Percentiles rank a stretch among this genome's conserved stretches.
phyloP scores from a whole-genome alignment of 306 rosid genomes.

The Ceratonia siliqua region DNA sequence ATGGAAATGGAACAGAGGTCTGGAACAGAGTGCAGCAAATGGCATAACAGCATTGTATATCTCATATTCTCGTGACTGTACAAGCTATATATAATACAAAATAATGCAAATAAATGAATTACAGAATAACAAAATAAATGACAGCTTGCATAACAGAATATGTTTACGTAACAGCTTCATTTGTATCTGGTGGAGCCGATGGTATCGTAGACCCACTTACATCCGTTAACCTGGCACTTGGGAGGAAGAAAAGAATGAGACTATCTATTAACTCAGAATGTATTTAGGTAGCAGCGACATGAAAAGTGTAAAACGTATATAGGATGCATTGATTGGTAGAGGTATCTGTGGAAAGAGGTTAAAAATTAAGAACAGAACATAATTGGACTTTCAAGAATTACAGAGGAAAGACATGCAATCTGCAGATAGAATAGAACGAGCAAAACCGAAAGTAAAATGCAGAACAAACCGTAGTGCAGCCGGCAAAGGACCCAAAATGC shows the following conservation, averaged over 20 bases:
- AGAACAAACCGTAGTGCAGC: constrained; percentile 77
- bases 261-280: too few relatives aligned
- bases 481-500: constrained; percentile 88
- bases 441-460: not conserved
- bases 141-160: too few relatives aligned
- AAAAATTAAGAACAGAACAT: not conserved
- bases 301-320: not conserved
- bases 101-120: too few relatives aligned
- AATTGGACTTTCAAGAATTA: not conserved
- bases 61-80: too few relatives aligned
- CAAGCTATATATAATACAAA: too few relatives aligned
- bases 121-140: too few relatives aligned
- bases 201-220: too few relatives aligned
- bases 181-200: too few relatives aligned
- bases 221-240: not conserved
- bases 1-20: too few relatives aligned
- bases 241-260: not conserved
- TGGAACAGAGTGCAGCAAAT: too few relatives aligned
- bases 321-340: not conserved
- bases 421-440: not conserved
- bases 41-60: too few relatives aligned
- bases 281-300: not conserved
- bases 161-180: too few relatives aligned
- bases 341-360: not conserved
- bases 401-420: not conserved